Percentiles rank a stretch among this genome's conserved stretches.
Evolutionary conservation across 306 rosid genomes (phyloP).

Genomic region (Psophocarpus tetragonolobus): DNA sequence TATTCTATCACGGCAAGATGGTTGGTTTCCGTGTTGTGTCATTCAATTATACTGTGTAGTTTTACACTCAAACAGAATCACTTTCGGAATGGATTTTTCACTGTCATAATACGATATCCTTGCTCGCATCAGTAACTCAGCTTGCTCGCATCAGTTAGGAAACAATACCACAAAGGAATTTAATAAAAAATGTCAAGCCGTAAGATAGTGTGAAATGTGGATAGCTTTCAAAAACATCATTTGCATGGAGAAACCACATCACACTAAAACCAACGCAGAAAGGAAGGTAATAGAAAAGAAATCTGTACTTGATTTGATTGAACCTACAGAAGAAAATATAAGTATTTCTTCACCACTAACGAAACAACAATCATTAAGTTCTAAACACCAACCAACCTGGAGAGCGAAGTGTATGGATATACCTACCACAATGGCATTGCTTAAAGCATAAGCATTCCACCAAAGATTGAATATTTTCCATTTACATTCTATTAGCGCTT

Average conservation of each 20-base stretch:
- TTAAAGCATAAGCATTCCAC: conserved; percentile 21
- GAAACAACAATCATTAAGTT: conserved; percentile 17
- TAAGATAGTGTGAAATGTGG: neutral
- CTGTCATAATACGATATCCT: neutral
- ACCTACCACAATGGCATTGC: conserved; percentile 34
- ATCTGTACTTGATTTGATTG: neutral
- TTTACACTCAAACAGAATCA: neutral
- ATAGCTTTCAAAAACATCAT: neutral
- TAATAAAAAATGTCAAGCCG: neutral
- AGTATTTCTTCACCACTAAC: conserved; percentile 2
- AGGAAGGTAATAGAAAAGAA: neutral
- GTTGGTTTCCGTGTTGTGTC: neutral
- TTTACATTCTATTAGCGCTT: conserved; percentile 31
- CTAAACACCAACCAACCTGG: conserved; percentile 28
- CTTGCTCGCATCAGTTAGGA: neutral
- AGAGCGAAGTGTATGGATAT: conserved; percentile 19
- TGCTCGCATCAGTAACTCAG: neutral
- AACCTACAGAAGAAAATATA: conserved; percentile 12
- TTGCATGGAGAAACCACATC: neutral
- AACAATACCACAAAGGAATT: neutral
- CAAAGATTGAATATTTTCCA: conserved; percentile 18
- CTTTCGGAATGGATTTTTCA: neutral
- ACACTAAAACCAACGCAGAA: conserved; percentile 2
- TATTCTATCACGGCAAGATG: neutral
- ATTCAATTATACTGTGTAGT: neutral